Conservation (phyloP, 768 basidiomycete genomes). For the Hirschioporus abietinus region DNA sequence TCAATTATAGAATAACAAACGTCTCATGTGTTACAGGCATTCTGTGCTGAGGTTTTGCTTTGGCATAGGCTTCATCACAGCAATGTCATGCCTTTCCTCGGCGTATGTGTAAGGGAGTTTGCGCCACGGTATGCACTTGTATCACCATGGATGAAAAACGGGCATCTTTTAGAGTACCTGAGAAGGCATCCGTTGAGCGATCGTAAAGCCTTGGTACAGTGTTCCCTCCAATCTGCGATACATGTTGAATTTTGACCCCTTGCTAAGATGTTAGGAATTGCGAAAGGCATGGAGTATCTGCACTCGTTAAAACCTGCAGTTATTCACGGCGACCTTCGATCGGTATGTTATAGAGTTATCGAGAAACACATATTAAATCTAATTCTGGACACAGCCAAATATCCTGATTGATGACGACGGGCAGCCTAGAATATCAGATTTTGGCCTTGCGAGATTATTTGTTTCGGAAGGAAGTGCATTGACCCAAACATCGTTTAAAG, state of each 20-base stretch:
- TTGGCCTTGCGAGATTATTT: constrained; percentile 55
- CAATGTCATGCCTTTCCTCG: constrained; percentile 18
- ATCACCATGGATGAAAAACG: constrained; percentile 25
- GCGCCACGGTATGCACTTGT: constrained; percentile 17
- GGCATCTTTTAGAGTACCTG: constrained; percentile 18
- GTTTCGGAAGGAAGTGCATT: constrained; percentile 31
- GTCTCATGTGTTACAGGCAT: too few relatives aligned
- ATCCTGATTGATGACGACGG: constrained; percentile 51
- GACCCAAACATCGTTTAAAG: constrained; percentile 15
- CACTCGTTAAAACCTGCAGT: constrained; percentile 50
- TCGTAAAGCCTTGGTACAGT: background rate
- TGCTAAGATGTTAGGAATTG: constrained; percentile 49
- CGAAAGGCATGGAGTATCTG: constrained; percentile 52
- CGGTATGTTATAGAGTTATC: constrained; percentile 30
- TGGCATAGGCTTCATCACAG: constrained; percentile 18
- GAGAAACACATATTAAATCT: background rate
- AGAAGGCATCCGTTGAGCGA: constrained; percentile 5
- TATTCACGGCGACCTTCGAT: constrained; percentile 58
- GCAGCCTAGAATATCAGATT: constrained; percentile 52
- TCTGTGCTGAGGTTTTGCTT: constrained; percentile 20
- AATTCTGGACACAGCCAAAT: constrained; percentile 37
- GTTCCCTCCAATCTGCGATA: too few relatives aligned
- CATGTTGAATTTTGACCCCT: too few relatives aligned
- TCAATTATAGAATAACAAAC: too few relatives aligned
- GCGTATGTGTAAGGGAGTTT: constrained; percentile 18